Percentiles rank a stretch among this genome's conserved stretches.
phyloP scores from a whole-genome alignment of 2,329 filamentous ascomycete species.

The Arthrocladium fulminans region DNA sequence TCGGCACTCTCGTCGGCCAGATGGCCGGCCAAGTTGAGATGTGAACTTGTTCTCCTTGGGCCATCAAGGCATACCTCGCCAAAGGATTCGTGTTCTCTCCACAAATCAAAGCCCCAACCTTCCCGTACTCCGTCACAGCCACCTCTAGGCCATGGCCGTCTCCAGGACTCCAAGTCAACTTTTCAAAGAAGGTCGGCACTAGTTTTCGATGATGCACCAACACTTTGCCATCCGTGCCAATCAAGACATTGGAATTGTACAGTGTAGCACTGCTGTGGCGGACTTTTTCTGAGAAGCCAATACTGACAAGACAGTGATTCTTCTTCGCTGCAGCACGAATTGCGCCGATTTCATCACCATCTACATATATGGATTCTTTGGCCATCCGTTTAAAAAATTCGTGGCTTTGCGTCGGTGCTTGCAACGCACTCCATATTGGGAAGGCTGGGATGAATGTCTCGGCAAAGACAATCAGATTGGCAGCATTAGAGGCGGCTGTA shows the following conservation, averaged over 20 bases:
- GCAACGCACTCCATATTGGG: slow-evolving; percentile 43
- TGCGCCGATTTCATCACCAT: slow-evolving; percentile 39
- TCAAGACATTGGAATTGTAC: slow-evolving; percentile 46
- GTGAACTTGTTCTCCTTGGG: slow-evolving; percentile 48
- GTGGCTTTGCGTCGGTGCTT: slow-evolving; percentile 44
- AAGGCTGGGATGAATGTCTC: slow-evolving; percentile 48
- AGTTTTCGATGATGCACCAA: slow-evolving; percentile 47
- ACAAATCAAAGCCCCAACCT: slow-evolving; percentile 45
- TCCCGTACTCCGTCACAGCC: slow-evolving; percentile 38
- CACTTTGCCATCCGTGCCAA: slow-evolving; percentile 37
- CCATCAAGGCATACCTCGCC: slow-evolving; percentile 44
- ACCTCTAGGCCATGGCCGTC: slow-evolving; percentile 44
- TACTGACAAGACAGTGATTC: slow-evolving; percentile 34
- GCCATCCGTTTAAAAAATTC: slow-evolving; percentile 41
- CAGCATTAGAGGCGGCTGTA: slow-evolving; percentile 34
- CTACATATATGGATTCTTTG: slow-evolving; percentile 36
- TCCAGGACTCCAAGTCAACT: slow-evolving; percentile 45
- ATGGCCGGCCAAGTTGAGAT: slow-evolving; percentile 48
- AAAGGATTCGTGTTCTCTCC: slow-evolving; percentile 52
- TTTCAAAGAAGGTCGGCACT: slow-evolving; percentile 50
- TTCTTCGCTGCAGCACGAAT: slow-evolving; percentile 35
- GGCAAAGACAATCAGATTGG: slow-evolving; percentile 46
- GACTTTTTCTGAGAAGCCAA: slow-evolving; percentile 44
- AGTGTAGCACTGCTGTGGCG: slow-evolving; percentile 38
- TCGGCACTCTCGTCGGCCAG: slow-evolving; percentile 41